Evolutionary conservation across 1,139 yeast species (phyloP).

Genomic region (Pichia sp.): DNA sequence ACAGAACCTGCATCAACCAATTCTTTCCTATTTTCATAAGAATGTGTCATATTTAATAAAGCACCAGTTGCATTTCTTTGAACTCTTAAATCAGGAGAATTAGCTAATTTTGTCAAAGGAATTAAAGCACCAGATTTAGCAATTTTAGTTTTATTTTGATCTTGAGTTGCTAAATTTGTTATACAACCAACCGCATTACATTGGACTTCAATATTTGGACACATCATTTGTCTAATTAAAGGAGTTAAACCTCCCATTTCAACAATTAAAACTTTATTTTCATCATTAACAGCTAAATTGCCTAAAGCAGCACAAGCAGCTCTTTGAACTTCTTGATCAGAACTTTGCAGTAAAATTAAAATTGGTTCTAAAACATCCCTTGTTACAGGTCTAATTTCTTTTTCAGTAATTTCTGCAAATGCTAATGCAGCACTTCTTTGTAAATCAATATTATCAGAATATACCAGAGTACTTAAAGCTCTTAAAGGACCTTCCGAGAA

Average conservation of each 20-base stretch:
- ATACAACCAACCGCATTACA: conserved; percentile 99
- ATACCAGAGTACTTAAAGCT: conserved; percentile 87
- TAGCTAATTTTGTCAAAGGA: conserved; percentile 90
- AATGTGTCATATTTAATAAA: conserved; percentile 93
- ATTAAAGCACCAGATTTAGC: conserved; percentile 96
- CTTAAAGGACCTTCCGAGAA: conserved; percentile 85
- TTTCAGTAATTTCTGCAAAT: conserved; percentile 96
- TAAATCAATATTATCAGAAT: conserved; percentile 88
- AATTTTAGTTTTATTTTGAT: conserved; percentile 89
- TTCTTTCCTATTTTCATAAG: conserved; percentile 93
- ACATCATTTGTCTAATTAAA: conserved; percentile 93
- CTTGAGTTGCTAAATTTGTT: conserved; percentile 97
- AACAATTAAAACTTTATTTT: conserved; percentile 84
- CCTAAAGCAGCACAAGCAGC: conserved; percentile 99
- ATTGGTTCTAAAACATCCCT: conserved; percentile 92
- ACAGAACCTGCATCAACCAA: conserved; percentile 97
- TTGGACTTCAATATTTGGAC: conserved; percentile 94
- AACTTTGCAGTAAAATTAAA: conserved; percentile 72
- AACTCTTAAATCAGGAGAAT: conserved; percentile 88
- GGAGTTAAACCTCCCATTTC: conserved; percentile 99
- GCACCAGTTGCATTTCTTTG: conserved; percentile 99
- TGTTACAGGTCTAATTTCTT: conserved; percentile 84
- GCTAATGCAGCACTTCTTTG: conserved; percentile 98
- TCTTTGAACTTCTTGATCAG: conserved; percentile 91
- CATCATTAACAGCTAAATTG: conserved; percentile 92